Conservation (phyloP, 1,284 basidiomycete genomes). For the Puccinia sorghi region DNA sequence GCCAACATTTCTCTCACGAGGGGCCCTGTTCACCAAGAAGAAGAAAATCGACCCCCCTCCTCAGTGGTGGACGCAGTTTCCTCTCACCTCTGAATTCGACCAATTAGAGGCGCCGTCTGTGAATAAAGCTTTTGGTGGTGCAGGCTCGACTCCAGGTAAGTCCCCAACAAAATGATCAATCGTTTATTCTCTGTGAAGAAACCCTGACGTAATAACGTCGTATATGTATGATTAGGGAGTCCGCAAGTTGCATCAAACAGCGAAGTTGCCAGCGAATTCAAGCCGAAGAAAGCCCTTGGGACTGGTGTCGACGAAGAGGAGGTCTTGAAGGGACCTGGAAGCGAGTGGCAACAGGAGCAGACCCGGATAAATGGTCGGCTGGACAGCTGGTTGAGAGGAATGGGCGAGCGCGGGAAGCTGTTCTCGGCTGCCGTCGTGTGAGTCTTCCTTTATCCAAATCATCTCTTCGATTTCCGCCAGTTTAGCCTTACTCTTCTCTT, state of each 20-base stretch:
- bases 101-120: background rate
- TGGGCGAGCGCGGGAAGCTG: background rate
- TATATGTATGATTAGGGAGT: background rate
- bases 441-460: background rate
- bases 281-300: background rate
- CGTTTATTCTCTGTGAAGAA: background rate
- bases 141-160: background rate
- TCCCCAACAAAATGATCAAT: too few relatives aligned
- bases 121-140: background rate
- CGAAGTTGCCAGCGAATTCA: background rate
- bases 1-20: background rate
- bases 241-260: background rate
- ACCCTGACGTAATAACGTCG: background rate
- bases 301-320: background rate
- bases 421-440: background rate
- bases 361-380: background rate
- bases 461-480: background rate
- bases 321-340: background rate
- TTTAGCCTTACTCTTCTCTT: background rate
- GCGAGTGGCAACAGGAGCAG: background rate
- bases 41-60: background rate
- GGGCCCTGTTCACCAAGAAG: background rate
- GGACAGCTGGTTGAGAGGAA: conserved; percentile 12
- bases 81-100: background rate
- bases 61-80: conserved; percentile 23